Percentiles rank a stretch among this genome's conserved stretches.
Evolutionary conservation across 768 basidiomycete species (phyloP).

Genomic region (Pisolithus microcarpus): DNA sequence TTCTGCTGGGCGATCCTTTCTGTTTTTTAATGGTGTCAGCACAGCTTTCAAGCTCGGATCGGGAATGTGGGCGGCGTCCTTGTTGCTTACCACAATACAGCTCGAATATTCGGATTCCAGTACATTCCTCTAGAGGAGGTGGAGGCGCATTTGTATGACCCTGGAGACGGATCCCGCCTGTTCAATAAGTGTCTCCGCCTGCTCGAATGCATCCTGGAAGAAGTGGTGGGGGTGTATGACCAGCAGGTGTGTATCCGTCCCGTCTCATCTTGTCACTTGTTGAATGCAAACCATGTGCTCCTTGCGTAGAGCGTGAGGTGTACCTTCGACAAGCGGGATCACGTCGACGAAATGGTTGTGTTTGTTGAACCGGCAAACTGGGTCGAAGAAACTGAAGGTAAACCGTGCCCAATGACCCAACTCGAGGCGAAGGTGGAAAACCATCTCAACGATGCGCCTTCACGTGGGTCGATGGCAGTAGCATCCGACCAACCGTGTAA

Average conservation of each 20-base stretch:
- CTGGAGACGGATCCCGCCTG: constrained; percentile 48
- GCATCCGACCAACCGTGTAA: constrained; percentile 14
- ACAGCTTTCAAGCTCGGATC: constrained; percentile 91
- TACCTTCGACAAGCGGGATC: constrained; percentile 52
- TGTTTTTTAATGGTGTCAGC: not conserved
- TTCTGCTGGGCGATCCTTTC: not conserved
- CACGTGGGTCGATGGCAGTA: constrained; percentile 33
- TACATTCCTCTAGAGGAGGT: constrained; percentile 84
- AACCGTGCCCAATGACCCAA: constrained; percentile 44
- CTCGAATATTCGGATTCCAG: constrained; percentile 86
- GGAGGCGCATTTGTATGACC: constrained; percentile 74
- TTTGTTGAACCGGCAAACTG: constrained; percentile 61
- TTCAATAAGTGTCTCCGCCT: constrained; percentile 70
- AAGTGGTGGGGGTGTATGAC: constrained; percentile 56
- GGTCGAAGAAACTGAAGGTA: constrained; percentile 29
- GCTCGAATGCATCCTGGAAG: constrained; percentile 59
- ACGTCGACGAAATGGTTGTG: constrained; percentile 41
- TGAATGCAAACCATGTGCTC: not conserved
- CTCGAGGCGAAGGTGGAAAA: constrained; percentile 45
- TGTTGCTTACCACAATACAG: constrained; percentile 83
- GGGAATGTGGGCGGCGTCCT: constrained; percentile 96
- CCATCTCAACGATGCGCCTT: constrained; percentile 35
- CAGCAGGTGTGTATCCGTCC: constrained; percentile 41
- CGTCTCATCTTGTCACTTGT: not conserved
- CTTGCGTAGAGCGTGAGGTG: constrained; percentile 46